phyloP scores from a whole-genome alignment of 2,329 filamentous ascomycete species.

The Xenoacremonium recifei region DNA sequence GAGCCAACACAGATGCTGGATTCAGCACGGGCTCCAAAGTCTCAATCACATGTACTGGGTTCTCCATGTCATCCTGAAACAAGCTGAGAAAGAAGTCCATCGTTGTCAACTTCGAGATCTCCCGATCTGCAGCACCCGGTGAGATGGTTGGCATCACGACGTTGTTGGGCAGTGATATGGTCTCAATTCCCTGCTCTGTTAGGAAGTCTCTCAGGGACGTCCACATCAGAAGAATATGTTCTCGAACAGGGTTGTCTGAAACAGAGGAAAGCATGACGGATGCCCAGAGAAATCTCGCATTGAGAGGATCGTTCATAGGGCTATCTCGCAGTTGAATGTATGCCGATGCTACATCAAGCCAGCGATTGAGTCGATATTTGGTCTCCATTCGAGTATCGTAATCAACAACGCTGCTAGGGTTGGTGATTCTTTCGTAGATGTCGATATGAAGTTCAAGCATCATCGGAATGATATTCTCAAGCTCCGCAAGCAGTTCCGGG shows the following conservation, averaged over 20 bases:
- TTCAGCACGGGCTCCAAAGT: constrained; percentile 91
- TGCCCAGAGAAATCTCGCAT: constrained; percentile 57
- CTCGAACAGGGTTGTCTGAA: constrained; percentile 50
- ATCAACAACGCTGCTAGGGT: constrained; percentile 54
- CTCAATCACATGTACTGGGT: constrained; percentile 84
- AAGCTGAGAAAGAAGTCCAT: constrained; percentile 94
- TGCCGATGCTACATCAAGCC: constrained; percentile 50
- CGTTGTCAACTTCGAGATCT: constrained; percentile 88
- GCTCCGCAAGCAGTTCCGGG: constrained; percentile 25
- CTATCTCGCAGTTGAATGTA: constrained; percentile 38
- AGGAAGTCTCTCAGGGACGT: constrained; percentile 55
- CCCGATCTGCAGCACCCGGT: constrained; percentile 76
- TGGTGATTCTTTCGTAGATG: constrained; percentile 57
- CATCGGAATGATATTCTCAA: constrained; percentile 53
- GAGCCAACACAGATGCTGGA: constrained; percentile 54
- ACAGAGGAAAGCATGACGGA: constrained; percentile 53
- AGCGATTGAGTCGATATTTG: constrained; percentile 48
- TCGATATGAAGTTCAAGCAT: constrained; percentile 62
- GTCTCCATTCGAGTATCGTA: constrained; percentile 47
- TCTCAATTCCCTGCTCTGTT: constrained; percentile 35
- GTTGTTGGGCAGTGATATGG: constrained; percentile 75
- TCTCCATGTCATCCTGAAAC: constrained; percentile 78
- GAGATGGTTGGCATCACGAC: constrained; percentile 86
- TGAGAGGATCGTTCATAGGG: constrained; percentile 37
- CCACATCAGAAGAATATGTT: constrained; percentile 59